phyloP scores from a whole-genome alignment of 345 rosid genomes.

The Ceriops decandra region DNA sequence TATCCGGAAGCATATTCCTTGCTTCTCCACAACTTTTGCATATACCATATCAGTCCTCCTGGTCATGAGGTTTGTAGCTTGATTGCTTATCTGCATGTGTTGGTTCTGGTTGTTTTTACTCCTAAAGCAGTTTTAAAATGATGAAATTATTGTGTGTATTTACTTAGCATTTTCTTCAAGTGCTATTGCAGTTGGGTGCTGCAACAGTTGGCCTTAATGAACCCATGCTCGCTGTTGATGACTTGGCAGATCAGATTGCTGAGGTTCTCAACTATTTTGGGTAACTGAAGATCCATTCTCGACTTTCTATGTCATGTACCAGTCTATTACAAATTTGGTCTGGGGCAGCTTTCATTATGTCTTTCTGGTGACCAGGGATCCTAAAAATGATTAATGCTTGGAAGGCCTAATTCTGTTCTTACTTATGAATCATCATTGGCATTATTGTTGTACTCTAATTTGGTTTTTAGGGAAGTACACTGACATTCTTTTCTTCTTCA shows the following conservation, averaged over 20 bases:
- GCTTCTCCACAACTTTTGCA: constrained; percentile 91
- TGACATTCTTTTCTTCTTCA: constrained; percentile 18
- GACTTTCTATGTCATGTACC: no score
- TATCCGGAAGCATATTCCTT: constrained; percentile 88
- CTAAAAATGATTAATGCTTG: no score
- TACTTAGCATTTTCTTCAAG: constrained; percentile 27
- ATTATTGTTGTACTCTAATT: no score
- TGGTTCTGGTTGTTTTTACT: not conserved
- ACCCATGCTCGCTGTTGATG: constrained; percentile 73
- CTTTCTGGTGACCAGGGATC: not conserved
- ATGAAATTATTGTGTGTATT: no score
- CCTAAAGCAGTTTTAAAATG: not conserved
- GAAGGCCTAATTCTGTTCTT: no score
- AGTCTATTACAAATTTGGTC: no score
- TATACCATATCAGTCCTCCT: constrained; percentile 94
- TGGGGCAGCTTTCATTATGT: not conserved
- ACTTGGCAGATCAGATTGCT: constrained; percentile 83
- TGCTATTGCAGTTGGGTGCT: constrained; percentile 95
- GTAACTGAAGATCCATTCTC: constrained; percentile 32
- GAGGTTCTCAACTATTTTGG: constrained; percentile 95
- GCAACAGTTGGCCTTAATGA: constrained; percentile 48
- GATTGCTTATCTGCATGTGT: not conserved
- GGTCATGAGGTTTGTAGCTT: constrained; percentile 84
- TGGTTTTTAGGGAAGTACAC: no score
- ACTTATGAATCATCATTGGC: no score